Conservation (phyloP, 2,329 filamentous ascomycete species). For the Penicillium sp. region DNA sequence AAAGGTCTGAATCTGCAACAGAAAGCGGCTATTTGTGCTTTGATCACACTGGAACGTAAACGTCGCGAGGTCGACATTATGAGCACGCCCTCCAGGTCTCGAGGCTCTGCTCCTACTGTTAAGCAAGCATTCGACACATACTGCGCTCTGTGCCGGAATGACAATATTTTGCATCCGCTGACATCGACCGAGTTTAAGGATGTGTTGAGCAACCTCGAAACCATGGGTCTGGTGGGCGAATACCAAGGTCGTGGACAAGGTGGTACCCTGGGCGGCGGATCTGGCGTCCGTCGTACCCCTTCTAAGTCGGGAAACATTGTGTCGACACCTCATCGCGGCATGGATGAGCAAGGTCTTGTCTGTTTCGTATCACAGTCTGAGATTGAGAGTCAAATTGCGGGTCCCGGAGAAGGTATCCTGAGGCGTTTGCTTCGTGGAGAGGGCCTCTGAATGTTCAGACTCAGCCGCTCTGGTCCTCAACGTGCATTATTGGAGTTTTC, state of each 20-base stretch:
- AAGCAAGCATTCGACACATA: conserved; percentile 83
- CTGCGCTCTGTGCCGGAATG: conserved; percentile 70
- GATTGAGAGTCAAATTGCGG: conserved; percentile 61
- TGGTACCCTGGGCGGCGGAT: conserved; percentile 48
- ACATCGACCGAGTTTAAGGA: conserved; percentile 91
- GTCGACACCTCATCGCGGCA: conserved; percentile 45
- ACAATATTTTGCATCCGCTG: conserved; percentile 83
- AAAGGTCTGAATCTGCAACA: conserved; percentile 90
- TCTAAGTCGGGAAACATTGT: conserved; percentile 60
- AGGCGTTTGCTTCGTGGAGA: conserved; percentile 35
- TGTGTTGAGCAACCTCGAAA: conserved; percentile 83
- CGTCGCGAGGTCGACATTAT: conserved; percentile 42
- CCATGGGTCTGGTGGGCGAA: conserved; percentile 69
- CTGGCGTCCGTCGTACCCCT: conserved; percentile 56
- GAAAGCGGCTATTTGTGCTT: conserved; percentile 84
- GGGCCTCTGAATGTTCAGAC: conserved; percentile 23
- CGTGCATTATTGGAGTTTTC: conserved; percentile 12
- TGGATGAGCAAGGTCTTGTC: conserved; percentile 71
- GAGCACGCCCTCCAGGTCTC: conserved; percentile 56
- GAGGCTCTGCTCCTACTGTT: conserved; percentile 63
- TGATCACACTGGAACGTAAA: conserved; percentile 79
- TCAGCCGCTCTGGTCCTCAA: not conserved
- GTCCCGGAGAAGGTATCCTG: conserved; percentile 46
- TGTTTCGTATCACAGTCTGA: conserved; percentile 78
- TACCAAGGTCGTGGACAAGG: conserved; percentile 65